Percentiles rank a stretch among this genome's conserved stretches.
Conservation (phyloP, 2,329 filamentous ascomycete species). For the Cercospora sesami region DNA sequence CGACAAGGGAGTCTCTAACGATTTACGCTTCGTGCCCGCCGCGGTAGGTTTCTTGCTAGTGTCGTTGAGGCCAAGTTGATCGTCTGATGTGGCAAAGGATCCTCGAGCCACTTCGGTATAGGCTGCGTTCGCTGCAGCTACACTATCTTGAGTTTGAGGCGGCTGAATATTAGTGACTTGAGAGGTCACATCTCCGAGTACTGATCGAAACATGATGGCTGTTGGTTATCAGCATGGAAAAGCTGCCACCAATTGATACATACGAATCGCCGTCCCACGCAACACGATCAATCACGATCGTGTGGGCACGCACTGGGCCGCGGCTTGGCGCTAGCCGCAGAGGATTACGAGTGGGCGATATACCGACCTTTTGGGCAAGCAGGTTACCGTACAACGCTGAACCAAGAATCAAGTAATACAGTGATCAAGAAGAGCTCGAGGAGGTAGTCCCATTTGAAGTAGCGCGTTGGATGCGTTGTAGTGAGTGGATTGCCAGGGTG, state of each 20-base stretch:
- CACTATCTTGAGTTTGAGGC: neutral
- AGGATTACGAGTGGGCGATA: neutral
- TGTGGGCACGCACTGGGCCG: neutral
- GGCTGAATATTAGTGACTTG: neutral
- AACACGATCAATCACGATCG: neutral
- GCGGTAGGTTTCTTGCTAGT: neutral
- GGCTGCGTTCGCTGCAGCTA: neutral
- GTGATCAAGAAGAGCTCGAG: neutral
- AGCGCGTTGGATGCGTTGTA: neutral
- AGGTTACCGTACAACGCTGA: neutral
- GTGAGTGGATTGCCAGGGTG: neutral
- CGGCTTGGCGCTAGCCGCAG: neutral
- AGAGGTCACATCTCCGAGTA: conserved; percentile 1
- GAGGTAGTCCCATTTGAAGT: neutral
- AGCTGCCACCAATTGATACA: neutral
- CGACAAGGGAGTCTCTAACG: neutral
- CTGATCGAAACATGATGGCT: neutral
- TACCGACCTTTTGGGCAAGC: neutral
- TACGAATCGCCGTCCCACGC: neutral
- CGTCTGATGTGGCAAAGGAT: conserved; percentile 10
- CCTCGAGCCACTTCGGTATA: neutral
- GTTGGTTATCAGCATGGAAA: neutral
- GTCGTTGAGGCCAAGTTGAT: conserved; percentile 1
- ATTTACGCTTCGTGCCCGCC: conserved; percentile 20
- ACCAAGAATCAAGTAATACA: neutral